Percentiles rank a stretch among this genome's conserved stretches.
Evolutionary conservation across 148 eudicot species (phyloP).

Genomic region (Rhododendron mucronatum): DNA sequence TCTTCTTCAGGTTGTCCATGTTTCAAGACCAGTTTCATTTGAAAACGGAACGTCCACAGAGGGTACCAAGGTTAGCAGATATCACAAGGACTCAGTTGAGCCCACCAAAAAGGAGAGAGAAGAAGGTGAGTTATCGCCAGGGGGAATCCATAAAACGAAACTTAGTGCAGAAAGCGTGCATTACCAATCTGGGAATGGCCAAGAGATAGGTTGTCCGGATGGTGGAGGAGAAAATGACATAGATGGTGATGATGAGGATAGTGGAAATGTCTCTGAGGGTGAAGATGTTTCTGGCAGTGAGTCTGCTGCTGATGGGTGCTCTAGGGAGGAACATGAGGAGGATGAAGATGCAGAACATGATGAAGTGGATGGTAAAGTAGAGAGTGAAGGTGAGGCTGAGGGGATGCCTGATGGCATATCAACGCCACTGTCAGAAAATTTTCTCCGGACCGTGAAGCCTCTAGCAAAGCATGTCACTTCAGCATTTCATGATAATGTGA

Average conservation of each 20-base stretch:
- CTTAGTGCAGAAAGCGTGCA: constrained; percentile 27
- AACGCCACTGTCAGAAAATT: constrained; percentile 47
- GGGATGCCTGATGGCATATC: constrained; percentile 47
- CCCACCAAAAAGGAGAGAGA: constrained; percentile 65
- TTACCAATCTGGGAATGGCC: constrained; percentile 31
- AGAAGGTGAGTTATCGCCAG: constrained; percentile 78
- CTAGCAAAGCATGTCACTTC: constrained; percentile 59
- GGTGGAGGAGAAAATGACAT: constrained; percentile 48
- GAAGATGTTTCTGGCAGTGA: constrained; percentile 77
- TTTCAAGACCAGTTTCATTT: constrained; percentile 27
- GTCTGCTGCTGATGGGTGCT: constrained; percentile 84
- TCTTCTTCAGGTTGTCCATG: constrained; percentile 46
- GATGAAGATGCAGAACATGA: constrained; percentile 65
- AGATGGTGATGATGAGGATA: constrained; percentile 81
- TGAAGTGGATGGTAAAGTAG: constrained; percentile 72
- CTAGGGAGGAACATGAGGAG: constrained; percentile 65
- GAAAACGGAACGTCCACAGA: constrained; percentile 39
- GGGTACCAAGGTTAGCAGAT: constrained; percentile 25
- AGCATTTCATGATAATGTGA: constrained; percentile 28
- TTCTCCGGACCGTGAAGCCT: constrained; percentile 53
- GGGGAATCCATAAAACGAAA: constrained; percentile 30
- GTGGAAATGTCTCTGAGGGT: constrained; percentile 76
- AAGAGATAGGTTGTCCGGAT: constrained; percentile 32
- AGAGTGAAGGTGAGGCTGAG: constrained; percentile 85
- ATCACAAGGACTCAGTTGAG: constrained; percentile 36